These are phyloP conservation scores for Amoeboaphelidium occidentale DNA, from an alignment of 371 early-diverging fungal species.

Conservation along the genomic window DNA sequence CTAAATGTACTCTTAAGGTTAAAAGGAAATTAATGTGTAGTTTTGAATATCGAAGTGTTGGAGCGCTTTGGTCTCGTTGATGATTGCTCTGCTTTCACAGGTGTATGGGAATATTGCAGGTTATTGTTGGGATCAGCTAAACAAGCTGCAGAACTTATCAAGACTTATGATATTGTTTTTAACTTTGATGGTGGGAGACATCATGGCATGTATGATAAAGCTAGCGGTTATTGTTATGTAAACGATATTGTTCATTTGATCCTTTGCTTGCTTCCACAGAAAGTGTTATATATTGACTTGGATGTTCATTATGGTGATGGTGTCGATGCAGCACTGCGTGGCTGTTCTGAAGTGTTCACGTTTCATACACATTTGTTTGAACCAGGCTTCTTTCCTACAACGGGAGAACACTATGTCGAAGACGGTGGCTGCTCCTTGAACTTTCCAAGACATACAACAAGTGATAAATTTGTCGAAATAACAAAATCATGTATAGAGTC, in stretches of 20 bases:
- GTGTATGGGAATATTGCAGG: no score
- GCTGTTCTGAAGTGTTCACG: background rate
- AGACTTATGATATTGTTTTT: conserved; percentile 2
- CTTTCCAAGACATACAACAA: no score
- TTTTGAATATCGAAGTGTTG: no score
- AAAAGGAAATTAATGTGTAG: no score
- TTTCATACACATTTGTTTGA: background rate
- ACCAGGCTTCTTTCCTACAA: background rate
- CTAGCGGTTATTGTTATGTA: background rate
- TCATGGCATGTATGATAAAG: background rate
- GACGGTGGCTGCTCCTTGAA: background rate
- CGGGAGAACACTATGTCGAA: background rate
- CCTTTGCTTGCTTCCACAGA: background rate
- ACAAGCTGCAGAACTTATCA: conserved; percentile 49
- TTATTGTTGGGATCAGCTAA: no score
- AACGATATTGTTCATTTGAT: background rate
- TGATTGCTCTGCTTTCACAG: no score
- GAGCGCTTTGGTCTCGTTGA: no score
- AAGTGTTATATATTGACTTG: background rate
- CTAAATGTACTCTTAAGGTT: no score
- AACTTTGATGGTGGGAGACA: background rate
- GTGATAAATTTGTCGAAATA: no score
- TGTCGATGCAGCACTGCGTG: background rate
- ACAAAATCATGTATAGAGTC: background rate
- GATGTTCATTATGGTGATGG: background rate